Conservation (phyloP, 805 yeast genomes). For the Jamesozyma lodderae region DNA sequence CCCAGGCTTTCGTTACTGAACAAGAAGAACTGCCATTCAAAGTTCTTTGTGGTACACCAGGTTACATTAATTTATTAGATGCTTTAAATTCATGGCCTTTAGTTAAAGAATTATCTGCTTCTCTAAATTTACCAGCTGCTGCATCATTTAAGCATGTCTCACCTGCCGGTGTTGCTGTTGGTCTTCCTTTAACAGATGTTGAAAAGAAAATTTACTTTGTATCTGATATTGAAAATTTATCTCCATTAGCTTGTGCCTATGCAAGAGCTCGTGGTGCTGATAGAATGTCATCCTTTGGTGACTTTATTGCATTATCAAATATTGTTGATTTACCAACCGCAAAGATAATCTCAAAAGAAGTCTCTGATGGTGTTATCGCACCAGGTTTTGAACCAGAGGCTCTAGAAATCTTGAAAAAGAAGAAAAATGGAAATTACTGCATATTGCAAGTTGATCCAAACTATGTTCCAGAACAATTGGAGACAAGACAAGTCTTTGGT, state of each 20-base stretch:
- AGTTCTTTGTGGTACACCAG: constrained; percentile 92
- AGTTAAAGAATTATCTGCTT: constrained; percentile 91
- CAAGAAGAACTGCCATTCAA: constrained; percentile 88
- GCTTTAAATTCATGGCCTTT: constrained; percentile 98
- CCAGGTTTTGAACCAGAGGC: constrained; percentile 95
- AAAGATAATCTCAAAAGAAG: constrained; percentile 93
- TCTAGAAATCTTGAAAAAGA: constrained; percentile 73
- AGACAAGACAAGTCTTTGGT: constrained; percentile 94
- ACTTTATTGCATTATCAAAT: constrained; percentile 94
- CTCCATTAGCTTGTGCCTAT: constrained; percentile 95
- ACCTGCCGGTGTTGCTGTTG: constrained; percentile 98
- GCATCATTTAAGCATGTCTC: constrained; percentile 98
- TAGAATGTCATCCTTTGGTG: constrained; percentile 98
- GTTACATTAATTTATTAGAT: constrained; percentile 92
- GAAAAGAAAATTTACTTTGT: constrained; percentile 96
- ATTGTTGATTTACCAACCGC: constrained; percentile 96
- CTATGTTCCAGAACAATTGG: constrained; percentile 70
- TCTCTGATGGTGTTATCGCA: constrained; percentile 97
- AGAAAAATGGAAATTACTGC: constrained; percentile 97
- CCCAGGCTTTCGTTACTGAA: constrained; percentile 84
- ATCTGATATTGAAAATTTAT: constrained; percentile 84
- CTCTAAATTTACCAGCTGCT: constrained; percentile 94
- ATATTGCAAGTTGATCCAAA: constrained; percentile 93
- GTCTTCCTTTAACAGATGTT: constrained; percentile 79
- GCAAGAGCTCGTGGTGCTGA: constrained; percentile 99